Evolutionary conservation across 768 basidiomycete genomes (phyloP), one percentile per base, ranked within the genome.

Genomic region (Macrocybe gigantea): DNA sequence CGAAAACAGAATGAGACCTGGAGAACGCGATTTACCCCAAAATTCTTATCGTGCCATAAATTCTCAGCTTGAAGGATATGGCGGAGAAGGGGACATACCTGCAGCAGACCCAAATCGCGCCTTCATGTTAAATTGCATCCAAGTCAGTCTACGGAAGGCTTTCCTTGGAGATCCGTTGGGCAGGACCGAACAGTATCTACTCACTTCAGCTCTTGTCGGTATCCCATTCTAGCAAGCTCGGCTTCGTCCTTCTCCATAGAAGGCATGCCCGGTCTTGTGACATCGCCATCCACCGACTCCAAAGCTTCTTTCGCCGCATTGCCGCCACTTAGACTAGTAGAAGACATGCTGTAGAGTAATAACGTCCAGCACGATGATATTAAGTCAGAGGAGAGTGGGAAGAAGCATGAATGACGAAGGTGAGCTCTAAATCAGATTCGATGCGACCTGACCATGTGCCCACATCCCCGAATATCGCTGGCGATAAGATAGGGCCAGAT

Each of bases 101-200:
- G 83, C 55, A 85, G 51, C 41, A 86, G 64, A 15, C 78, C 71
- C 47, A 85, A 60, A 52, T 85, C 82, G 11, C 83, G 80, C 54
- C 83, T 84, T 33, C 7, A 14, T 34, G 4, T 13, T 38, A 29
- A 41, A n/a, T 34, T 8, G 44, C 14, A 44, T 3, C 7, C 22
- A 40, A n/a, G 31, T 29, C 37, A 44, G 34, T n/a, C 14, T 22
- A 22, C 22, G 22, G 22, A 22, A 22, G 4, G 1, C 22, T 22
- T 22, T 22, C 22, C 22, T 22, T 22, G 22, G 22, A 22, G 22
- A 22, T 22, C 22, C 22, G 33, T 12, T 31, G 9, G n/a, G 29
- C 22, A 37, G 22, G 33, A 2, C 38, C 10, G 38, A 45, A 49
- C 10, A 32, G 33, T 6, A 35, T 44, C 46, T 5, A 34, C 51